Conservation (phyloP, 345 rosid species). For the Corchorus olitorius region DNA sequence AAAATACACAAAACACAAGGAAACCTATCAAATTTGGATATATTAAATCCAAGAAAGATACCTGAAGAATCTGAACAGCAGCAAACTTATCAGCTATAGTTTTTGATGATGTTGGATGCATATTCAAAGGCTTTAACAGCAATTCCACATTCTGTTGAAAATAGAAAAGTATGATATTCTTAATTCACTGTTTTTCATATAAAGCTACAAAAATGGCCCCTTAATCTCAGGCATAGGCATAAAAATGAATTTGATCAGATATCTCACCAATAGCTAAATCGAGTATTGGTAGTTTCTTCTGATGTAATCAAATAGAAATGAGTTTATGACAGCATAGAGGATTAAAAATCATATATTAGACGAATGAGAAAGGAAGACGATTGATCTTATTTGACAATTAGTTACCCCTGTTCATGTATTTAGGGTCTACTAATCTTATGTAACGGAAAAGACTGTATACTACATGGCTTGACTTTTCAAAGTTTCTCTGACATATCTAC, state of each 20-base stretch:
- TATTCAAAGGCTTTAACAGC: slow-evolving; percentile 57
- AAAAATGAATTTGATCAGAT: neutral
- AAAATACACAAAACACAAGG: neutral
- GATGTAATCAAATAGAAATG: neutral
- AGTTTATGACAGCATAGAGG: neutral
- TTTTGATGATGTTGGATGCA: slow-evolving; percentile 61
- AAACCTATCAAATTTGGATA: slow-evolving; percentile 14
- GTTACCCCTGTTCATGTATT: neutral
- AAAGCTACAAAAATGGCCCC: neutral
- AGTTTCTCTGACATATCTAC: neutral
- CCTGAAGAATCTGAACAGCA: slow-evolving; percentile 94
- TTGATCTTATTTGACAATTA: neutral
- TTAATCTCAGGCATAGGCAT: neutral
- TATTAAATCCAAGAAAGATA: slow-evolving; percentile 27
- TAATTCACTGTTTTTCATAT: neutral
- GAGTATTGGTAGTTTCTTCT: slow-evolving; percentile 5
- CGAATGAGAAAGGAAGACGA: neutral
- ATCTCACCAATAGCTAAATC: slow-evolving; percentile 1
- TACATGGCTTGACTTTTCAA: neutral
- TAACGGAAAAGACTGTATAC: neutral
- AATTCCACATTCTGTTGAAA: slow-evolving; percentile 59
- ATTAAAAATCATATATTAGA: neutral
- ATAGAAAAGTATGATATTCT: slow-evolving; percentile 17
- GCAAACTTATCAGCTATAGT: slow-evolving; percentile 80
- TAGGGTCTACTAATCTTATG: slow-evolving; percentile 1